Percentiles rank a stretch among this genome's conserved stretches.
Evolutionary conservation across 2,329 filamentous ascomycete genomes (phyloP).

Genomic region (Volutella citrinella): DNA sequence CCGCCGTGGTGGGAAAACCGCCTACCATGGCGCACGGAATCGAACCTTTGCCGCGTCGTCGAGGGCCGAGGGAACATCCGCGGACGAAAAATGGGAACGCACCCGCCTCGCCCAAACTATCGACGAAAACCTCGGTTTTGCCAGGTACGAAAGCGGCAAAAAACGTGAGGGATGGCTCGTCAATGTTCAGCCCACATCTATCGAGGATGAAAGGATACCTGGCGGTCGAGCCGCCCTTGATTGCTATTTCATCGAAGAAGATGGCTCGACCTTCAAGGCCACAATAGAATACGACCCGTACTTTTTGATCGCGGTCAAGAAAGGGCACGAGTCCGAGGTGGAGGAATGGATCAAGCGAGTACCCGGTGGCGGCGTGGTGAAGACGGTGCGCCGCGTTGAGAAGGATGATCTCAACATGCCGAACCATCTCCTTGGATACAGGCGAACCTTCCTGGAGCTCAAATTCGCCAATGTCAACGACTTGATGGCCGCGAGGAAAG

Average conservation of each 20-base stretch:
- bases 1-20: conserved; percentile 65
- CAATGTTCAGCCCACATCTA: conserved; percentile 86
- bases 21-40: conserved; percentile 66
- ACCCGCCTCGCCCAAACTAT: conserved; percentile 80
- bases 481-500: conserved; percentile 77
- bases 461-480: conserved; percentile 85
- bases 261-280: conserved; percentile 88
- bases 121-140: conserved; percentile 93
- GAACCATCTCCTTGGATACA: conserved; percentile 90
- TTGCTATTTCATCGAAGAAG: conserved; percentile 94
- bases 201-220: conserved; percentile 80
- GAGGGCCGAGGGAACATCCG: conserved; percentile 79
- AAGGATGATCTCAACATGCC: conserved; percentile 95
- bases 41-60: conserved; percentile 80
- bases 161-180: conserved; percentile 85
- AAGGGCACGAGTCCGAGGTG: conserved; percentile 84
- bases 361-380: conserved; percentile 76
- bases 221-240: conserved; percentile 88
- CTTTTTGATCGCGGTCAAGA: conserved; percentile 87
- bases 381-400: conserved; percentile 71
- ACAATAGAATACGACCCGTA: conserved; percentile 97
- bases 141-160: conserved; percentile 84
- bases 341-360: conserved; percentile 90
- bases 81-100: conserved; percentile 89
- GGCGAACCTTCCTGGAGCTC: conserved; percentile 82